Conservation (phyloP, 2,329 filamentous ascomycete genomes). For the Arthrocladium fulminans region DNA sequence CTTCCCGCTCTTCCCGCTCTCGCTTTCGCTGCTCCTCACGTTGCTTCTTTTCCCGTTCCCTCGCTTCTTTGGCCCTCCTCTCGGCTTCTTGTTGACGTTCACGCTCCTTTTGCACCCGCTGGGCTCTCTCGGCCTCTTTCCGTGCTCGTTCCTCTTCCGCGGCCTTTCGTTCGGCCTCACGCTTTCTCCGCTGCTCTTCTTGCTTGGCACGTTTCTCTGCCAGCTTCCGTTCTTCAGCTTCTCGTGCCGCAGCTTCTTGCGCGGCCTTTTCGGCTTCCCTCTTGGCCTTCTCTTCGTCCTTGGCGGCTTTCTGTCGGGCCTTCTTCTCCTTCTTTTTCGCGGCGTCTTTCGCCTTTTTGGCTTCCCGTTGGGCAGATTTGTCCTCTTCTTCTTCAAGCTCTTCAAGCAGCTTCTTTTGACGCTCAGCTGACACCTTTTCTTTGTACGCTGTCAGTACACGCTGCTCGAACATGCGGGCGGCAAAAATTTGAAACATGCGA, state of each 20-base stretch:
- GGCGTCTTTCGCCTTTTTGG: slow-evolving; percentile 87
- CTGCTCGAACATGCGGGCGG: slow-evolving; percentile 98
- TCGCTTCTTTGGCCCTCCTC: slow-evolving; percentile 69
- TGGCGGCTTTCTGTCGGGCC: slow-evolving; percentile 73
- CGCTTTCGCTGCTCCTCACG: slow-evolving; percentile 66
- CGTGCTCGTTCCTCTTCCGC: slow-evolving; percentile 78
- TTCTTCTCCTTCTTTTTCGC: slow-evolving; percentile 95
- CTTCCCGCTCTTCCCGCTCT: slow-evolving; percentile 52
- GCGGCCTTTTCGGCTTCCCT: slow-evolving; percentile 83
- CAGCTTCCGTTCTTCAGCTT: slow-evolving; percentile 65
- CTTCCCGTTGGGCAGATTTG: slow-evolving; percentile 68
- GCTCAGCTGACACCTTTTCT: slow-evolving; percentile 90
- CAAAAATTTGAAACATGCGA: slow-evolving; percentile 99
- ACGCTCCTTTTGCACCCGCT: slow-evolving; percentile 71
- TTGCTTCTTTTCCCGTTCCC: slow-evolving; percentile 72
- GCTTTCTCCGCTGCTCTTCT: slow-evolving; percentile 86
- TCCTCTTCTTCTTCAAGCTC: slow-evolving; percentile 80
- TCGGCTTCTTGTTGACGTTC: slow-evolving; percentile 79
- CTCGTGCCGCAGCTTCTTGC: slow-evolving; percentile 68
- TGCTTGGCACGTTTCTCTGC: slow-evolving; percentile 74
- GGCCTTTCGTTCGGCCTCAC: slow-evolving; percentile 79
- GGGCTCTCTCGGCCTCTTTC: slow-evolving; percentile 77
- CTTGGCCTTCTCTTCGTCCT: slow-evolving; percentile 82
- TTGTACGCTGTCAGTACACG: slow-evolving; percentile 93
- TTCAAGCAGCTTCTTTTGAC: slow-evolving; percentile 80